These are phyloP conservation scores for Vicia sativa DNA, from an alignment of 306 rosid genomes.

Conservation along the genomic window DNA sequence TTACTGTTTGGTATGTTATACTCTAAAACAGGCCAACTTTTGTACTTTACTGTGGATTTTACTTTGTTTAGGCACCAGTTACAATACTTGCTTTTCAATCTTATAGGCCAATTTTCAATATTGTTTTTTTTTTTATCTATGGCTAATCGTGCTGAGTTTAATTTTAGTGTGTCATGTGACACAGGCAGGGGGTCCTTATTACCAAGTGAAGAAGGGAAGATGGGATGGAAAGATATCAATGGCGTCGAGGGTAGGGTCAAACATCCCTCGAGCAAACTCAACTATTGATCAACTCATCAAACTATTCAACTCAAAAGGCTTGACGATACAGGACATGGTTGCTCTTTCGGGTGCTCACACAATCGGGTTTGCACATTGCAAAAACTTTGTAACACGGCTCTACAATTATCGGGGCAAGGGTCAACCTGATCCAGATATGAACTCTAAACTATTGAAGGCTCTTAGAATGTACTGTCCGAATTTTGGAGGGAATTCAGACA, in stretches of 20 bases:
- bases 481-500: constrained; percentile 63
- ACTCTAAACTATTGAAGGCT: constrained; percentile 59
- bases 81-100: constrained; percentile 18
- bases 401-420: constrained; percentile 58
- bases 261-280: constrained; percentile 77
- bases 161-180: constrained; percentile 19
- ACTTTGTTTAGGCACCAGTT: constrained; percentile 5
- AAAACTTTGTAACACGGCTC: constrained; percentile 61
- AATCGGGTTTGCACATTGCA: constrained; percentile 83
- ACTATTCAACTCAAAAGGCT: constrained; percentile 78
- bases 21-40: constrained; percentile 18
- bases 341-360: constrained; percentile 95
- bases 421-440: constrained; percentile 70
- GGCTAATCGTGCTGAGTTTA: background rate
- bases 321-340: constrained; percentile 65
- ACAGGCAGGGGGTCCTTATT: constrained; percentile 85
- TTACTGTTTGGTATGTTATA: constrained; percentile 6
- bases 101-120: constrained; percentile 7
- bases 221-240: constrained; percentile 89
- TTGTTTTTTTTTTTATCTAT: constrained; percentile 15
- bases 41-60: constrained; percentile 18
- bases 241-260: constrained; percentile 74
- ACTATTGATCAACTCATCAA: constrained; percentile 76
- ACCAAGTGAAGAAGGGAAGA: constrained; percentile 83
- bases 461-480: constrained; percentile 80